A percentile compares a stretch with the other conserved stretches of the same genome.
Conservation (phyloP, 1,284 basidiomycete species). For the Cronartium quercuum region DNA sequence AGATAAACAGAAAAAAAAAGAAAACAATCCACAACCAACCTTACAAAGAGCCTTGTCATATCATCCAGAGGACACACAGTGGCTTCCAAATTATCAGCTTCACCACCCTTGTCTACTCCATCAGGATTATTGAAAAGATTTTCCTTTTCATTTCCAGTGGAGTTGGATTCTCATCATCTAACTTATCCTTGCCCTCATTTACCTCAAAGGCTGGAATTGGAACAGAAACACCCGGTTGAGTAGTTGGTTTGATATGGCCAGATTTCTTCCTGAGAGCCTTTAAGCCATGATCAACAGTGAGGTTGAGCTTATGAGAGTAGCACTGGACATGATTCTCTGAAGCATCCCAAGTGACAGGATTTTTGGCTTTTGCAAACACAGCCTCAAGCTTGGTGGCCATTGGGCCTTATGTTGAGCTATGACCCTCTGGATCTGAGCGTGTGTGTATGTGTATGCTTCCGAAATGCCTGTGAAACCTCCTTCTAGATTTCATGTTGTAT, state of each 20-base stretch:
- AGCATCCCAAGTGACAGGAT: background rate
- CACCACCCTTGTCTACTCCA: background rate
- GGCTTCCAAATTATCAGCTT: background rate
- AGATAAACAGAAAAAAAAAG: background rate
- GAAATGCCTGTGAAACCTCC: too few relatives aligned
- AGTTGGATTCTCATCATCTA: background rate
- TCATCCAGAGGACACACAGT: background rate
- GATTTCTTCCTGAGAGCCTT: background rate
- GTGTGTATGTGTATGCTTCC: too few relatives aligned
- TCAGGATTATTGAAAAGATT: background rate
- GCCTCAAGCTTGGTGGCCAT: background rate
- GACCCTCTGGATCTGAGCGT: too few relatives aligned
- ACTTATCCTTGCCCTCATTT: background rate
- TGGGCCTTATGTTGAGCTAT: too few relatives aligned
- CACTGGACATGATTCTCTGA: background rate
- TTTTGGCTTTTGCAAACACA: background rate
- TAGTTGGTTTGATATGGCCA: background rate
- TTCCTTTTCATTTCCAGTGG: background rate
- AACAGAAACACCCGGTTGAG: background rate
- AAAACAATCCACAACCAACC: background rate
- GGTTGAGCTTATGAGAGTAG: background rate
- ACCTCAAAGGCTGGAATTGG: background rate
- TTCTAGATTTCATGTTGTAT: too few relatives aligned
- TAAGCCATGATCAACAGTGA: background rate
- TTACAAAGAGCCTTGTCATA: background rate